Base-by-base conservation (phyloP, 2,329 filamentous ascomycete species). In the Trichoderma atrobrunneum region DNA sequence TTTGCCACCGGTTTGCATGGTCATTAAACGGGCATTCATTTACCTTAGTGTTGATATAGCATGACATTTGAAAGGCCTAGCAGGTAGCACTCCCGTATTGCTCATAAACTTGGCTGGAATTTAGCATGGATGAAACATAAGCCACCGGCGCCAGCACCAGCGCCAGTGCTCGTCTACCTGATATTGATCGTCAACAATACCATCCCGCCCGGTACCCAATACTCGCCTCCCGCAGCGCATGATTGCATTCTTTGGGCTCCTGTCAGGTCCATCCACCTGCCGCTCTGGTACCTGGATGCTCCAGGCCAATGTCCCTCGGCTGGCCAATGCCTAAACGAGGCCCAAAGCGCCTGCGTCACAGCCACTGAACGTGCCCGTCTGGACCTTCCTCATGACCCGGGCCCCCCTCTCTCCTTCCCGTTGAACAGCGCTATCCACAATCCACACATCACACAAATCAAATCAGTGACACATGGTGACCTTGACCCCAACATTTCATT, bases 291-390 rank as follows among this genome's bases (percentile, higher is more conserved):
- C 48, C 51, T 24, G 11, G 63, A 56, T 16, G 32, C 51, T 39
- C 36, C 64, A 26, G 21, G 24, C 18, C 43, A 39, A 36, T 24
- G 21, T 21, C 57, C 64, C 64, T 43, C 51, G 48, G 48, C 48
- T 54, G 43, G 48, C 60, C 60, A 63, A 59, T 59, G 64, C 64
- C 64, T 54, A 67, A 67, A 43, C 51, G 32, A 57, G 51, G 64
- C 64, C 64, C 64, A 59, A 67, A 66, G 14, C 56, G 64, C 64
- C 70, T 72, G 71, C 71, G 71, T 72, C 71, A 72, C 71, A 72
- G 43, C 62, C 62, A 72, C 70, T 26, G 61, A 54, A 32, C 28
- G 26, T 36, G 67, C 39, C 67, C 57, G 30, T 63, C 59, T 56
- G 30, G 43, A 64, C 68, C 51, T 71, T 56, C 71, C 71, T 72